phyloP scores from a whole-genome alignment of 2,329 filamentous ascomycete species.

The Madurella fahalii region DNA sequence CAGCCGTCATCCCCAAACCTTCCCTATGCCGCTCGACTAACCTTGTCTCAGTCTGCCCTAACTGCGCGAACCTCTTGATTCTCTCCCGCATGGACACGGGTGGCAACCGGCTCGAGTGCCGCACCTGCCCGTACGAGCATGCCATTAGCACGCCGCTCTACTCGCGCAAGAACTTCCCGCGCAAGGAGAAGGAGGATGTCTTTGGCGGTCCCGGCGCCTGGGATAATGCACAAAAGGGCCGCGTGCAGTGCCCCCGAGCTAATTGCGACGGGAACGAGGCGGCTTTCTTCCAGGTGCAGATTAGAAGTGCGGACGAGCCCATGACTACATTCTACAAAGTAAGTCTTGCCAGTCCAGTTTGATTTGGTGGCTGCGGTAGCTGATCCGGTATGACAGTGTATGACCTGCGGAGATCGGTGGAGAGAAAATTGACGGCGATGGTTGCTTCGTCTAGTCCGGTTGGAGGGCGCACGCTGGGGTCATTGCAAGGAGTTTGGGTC shows the following conservation, averaged over 20 bases:
- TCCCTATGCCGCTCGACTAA: not conserved
- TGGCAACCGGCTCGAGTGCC: constrained; percentile 86
- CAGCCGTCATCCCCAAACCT: not conserved
- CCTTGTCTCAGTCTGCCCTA: constrained; percentile 63
- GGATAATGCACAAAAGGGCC: constrained; percentile 84
- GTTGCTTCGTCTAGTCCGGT: not conserved
- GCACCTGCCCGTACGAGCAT: constrained; percentile 91
- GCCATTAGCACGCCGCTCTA: constrained; percentile 74
- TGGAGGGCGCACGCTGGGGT: not conserved
- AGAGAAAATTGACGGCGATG: constrained; percentile 53
- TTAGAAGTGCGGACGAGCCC: constrained; percentile 94
- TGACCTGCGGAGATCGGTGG: constrained; percentile 63
- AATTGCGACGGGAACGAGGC: constrained; percentile 79
- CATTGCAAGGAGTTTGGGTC: constrained; percentile 30
- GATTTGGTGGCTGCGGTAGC: not conserved
- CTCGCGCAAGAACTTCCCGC: constrained; percentile 77
- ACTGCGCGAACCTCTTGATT: constrained; percentile 79
- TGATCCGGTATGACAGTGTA: constrained; percentile 47
- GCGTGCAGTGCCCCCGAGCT: constrained; percentile 76
- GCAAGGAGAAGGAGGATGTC: constrained; percentile 84
- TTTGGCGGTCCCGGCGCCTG: constrained; percentile 84
- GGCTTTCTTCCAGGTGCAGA: constrained; percentile 95
- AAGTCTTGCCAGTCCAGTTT: constrained; percentile 15
- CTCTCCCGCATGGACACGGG: constrained; percentile 57
- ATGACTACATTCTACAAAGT: constrained; percentile 97